These are phyloP conservation scores for Beta macrorhiza DNA, from an alignment of 179 eudicot genomes.

Conservation along the genomic window DNA sequence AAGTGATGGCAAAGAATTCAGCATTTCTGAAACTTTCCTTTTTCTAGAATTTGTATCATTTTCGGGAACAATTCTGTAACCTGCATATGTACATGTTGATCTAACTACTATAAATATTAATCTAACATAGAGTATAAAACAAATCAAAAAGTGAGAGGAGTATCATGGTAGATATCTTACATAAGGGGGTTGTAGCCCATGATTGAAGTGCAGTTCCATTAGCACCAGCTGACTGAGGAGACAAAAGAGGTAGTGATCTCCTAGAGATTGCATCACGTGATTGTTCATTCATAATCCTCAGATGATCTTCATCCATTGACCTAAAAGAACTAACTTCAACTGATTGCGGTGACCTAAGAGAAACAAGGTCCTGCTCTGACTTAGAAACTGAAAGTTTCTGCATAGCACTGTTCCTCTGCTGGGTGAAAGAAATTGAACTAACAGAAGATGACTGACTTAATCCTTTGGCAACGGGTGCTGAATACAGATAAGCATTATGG, in stretches of 20 bases:
- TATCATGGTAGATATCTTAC: constrained; percentile 48
- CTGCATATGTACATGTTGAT: constrained; percentile 43
- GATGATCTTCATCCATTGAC: constrained; percentile 64
- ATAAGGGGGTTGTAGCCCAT: constrained; percentile 44
- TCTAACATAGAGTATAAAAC: not conserved
- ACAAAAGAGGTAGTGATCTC: constrained; percentile 44
- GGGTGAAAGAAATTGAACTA: constrained; percentile 47
- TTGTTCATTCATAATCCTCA: constrained; percentile 34
- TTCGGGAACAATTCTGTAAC: constrained; percentile 33
- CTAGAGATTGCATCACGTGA: constrained; percentile 36
- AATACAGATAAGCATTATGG: constrained; percentile 43
- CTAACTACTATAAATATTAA: constrained; percentile 31
- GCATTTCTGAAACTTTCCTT: constrained; percentile 67
- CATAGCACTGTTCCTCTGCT: constrained; percentile 46
- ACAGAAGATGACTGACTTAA: constrained; percentile 56
- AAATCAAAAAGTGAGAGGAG: constrained; percentile 13
- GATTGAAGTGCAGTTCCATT: constrained; percentile 40
- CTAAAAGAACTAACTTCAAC: constrained; percentile 54
- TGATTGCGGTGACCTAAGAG: constrained; percentile 69
- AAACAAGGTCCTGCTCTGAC: constrained; percentile 83
- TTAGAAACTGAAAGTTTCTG: constrained; percentile 73
- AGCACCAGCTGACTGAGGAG: constrained; percentile 38
- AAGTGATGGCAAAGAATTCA: constrained; percentile 71
- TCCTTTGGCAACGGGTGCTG: constrained; percentile 50
- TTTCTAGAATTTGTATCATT: constrained; percentile 50